Evolutionary conservation across 257 asterid species (phyloP).

Genomic region (Anisodus acutangulus): DNA sequence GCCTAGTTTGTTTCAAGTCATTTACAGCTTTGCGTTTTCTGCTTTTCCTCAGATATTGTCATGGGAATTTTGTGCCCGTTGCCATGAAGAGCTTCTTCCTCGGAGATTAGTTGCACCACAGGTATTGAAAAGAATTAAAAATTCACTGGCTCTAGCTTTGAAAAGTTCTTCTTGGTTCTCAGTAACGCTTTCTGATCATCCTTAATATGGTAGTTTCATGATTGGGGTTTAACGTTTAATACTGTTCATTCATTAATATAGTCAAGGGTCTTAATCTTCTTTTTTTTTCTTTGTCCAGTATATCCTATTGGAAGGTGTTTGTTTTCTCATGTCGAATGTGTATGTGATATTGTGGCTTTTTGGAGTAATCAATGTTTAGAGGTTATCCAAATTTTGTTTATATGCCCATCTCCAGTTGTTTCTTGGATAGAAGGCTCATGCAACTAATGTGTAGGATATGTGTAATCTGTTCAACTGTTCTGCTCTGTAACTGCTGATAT

Average conservation of each 20-base stretch:
- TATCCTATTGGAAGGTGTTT: neutral
- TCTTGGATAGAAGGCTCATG: constrained; percentile 12
- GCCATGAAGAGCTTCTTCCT: constrained; percentile 96
- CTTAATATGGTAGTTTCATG: neutral
- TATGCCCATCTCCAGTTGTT: neutral
- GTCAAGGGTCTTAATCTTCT: neutral
- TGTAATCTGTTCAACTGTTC: constrained; percentile 13
- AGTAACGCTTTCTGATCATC: neutral
- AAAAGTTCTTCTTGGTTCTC: neutral
- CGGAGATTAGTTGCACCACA: constrained; percentile 94
- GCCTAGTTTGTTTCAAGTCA: constrained; percentile 12
- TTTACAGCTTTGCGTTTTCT: neutral
- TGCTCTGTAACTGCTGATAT: neutral
- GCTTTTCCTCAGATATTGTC: constrained; percentile 61
- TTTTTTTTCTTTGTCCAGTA: neutral
- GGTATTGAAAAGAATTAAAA: constrained; percentile 44
- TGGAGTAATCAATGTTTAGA: neutral
- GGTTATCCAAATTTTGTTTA: constrained; percentile 5
- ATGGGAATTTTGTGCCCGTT: constrained; percentile 97
- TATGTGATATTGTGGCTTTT: neutral
- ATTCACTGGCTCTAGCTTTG: neutral
- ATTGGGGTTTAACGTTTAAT: neutral
- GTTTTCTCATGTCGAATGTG: neutral
- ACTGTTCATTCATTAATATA: neutral
- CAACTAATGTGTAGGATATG: neutral